Evolutionary conservation across 2,329 filamentous ascomycete species (phyloP).

Genomic region (Ceratocystiopsis sp.): DNA sequence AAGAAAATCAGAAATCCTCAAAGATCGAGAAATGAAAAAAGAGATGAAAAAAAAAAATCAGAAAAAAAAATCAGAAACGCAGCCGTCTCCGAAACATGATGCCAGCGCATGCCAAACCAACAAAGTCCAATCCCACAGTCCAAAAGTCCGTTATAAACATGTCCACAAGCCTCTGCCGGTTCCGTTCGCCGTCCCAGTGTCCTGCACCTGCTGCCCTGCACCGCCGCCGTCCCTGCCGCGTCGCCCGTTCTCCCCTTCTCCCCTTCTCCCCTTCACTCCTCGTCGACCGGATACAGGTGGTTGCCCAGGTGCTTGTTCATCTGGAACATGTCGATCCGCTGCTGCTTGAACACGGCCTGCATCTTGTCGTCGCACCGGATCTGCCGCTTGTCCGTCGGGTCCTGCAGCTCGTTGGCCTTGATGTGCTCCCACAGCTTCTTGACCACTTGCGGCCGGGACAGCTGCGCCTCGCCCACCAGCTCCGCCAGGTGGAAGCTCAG

Average conservation of each 20-base stretch:
- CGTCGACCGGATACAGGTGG: constrained; percentile 75
- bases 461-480: constrained; percentile 53
- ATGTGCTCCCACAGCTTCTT: constrained; percentile 96
- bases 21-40: not conserved
- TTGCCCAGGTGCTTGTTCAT: constrained; percentile 95
- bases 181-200: too few relatives aligned
- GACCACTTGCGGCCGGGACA: constrained; percentile 87
- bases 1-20: not conserved
- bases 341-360: constrained; percentile 80
- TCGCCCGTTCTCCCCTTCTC: too few relatives aligned
- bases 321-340: constrained; percentile 93
- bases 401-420: constrained; percentile 73
- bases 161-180: too few relatives aligned
- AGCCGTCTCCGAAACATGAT: too few relatives aligned
- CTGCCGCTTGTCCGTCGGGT: constrained; percentile 78
- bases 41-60: not conserved
- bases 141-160: too few relatives aligned
- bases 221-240: too few relatives aligned
- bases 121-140: too few relatives aligned
- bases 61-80: too few relatives aligned
- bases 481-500: constrained; percentile 54
- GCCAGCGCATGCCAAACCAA: too few relatives aligned
- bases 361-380: constrained; percentile 86
- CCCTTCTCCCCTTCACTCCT: constrained; percentile 21
- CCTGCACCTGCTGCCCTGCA: too few relatives aligned